Conservation (phyloP, 768 basidiomycete genomes). For the Grammothele lineata region DNA sequence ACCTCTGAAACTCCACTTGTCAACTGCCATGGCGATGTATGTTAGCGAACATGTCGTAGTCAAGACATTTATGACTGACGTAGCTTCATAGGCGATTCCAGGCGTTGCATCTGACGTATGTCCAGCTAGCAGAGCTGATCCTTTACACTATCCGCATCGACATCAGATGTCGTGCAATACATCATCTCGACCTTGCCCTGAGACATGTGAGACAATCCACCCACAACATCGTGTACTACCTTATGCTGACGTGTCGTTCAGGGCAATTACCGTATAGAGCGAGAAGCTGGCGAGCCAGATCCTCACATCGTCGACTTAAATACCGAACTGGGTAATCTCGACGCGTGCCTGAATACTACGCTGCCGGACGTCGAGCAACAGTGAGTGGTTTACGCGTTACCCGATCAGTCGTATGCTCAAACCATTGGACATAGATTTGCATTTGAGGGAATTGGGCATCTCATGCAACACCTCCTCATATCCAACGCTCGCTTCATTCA, state of each 20-base stretch:
- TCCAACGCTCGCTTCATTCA: conserved; percentile 67
- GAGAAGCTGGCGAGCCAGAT: conserved; percentile 89
- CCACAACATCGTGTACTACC: too few relatives aligned
- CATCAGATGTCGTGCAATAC: conserved; percentile 77
- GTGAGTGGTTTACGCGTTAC: conserved; percentile 46
- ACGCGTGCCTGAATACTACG: conserved; percentile 61
- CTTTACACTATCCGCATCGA: conserved; percentile 86
- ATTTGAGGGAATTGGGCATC: conserved; percentile 77
- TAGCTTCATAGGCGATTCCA: conserved; percentile 71
- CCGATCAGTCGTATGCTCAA: not conserved
- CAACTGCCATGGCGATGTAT: conserved; percentile 85
- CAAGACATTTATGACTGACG: conserved; percentile 7
- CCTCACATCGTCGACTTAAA: conserved; percentile 86
- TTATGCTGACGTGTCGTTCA: too few relatives aligned
- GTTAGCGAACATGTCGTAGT: conserved; percentile 45
- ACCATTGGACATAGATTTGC: conserved; percentile 86
- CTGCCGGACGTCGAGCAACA: conserved; percentile 60
- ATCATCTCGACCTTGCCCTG: conserved; percentile 77
- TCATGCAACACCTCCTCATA: conserved; percentile 84
- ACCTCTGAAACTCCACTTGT: conserved; percentile 68
- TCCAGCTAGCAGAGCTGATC: conserved; percentile 83
- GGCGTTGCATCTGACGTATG: conserved; percentile 85
- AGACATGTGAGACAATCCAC: conserved; percentile 36
- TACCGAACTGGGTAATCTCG: conserved; percentile 67
- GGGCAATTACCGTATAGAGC: conserved; percentile 82